Evolutionary conservation across 768 basidiomycete species (phyloP), one percentile per base, ranked within the genome.

Genomic region (Lentinula edodes): DNA sequence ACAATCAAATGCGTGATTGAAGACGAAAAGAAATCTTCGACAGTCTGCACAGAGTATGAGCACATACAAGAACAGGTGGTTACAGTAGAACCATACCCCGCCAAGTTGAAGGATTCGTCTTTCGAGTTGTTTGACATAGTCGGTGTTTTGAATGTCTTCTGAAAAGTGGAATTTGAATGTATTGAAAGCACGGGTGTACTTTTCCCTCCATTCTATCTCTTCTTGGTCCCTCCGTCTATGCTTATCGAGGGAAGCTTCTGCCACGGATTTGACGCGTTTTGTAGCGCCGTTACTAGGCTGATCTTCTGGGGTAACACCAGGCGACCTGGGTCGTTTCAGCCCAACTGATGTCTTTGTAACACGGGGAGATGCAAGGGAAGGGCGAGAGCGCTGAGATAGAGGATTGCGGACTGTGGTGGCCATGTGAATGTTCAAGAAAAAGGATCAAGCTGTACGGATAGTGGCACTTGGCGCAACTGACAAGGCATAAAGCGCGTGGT

Each of bases 1-100:
- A 90, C 91, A 69, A 98, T 87, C 64, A 98, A 80, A 75, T 98
- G 96, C 0, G 94, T 95, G 28, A 96, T 85, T 52, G 85, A 81
- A 52, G 81, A 86, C 35, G 90, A 92, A 73, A 98, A 95, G 80
- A 97, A 97, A 63, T 87, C 83, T 54, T 96, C 93, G 60, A 93
- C 83, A 60, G 78, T 80, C 97, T 98, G 68, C 39, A 18, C 55
- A 48, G 53, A 45, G 52, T 56, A 54, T 45, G 45, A 41, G 46
- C 15, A 54, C 39, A 61, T 10, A 23, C 10, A 38, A 38, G 42
- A 48, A 13, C 52, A 58, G 32, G n/a, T 58, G 32, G 56, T 58
- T 28, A 54, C 35, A 20, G n/a, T 18, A 56, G 41, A 28, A 20
- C 83, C 92, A 67, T 73, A 98, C 96, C 63, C 86, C 90, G 64